Evolutionary conservation across 129 eudicot species (phyloP).

Genomic region (Chrysanthemum lavandulifolium): DNA sequence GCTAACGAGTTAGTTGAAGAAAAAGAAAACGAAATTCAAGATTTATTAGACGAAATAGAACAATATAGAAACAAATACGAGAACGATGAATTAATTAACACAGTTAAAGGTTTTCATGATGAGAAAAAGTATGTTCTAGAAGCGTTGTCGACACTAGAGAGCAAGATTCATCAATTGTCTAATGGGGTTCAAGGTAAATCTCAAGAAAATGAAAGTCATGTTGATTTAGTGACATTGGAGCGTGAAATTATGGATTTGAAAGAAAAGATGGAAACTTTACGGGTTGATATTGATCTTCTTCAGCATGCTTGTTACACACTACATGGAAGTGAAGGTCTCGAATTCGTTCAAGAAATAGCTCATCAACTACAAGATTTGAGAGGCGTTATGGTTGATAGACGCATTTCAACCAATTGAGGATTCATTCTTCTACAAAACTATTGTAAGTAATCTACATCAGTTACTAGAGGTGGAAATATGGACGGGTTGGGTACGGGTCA

Average conservation of each 20-base stretch:
- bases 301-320: constrained; percentile 52
- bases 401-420: constrained; percentile 30
- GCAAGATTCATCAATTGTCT: constrained; percentile 38
- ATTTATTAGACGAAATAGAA: constrained; percentile 65
- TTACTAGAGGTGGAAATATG: background rate
- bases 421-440: constrained; percentile 19
- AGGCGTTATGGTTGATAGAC: constrained; percentile 38
- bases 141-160: constrained; percentile 49
- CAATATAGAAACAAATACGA: constrained; percentile 38
- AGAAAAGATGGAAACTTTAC: constrained; percentile 54
- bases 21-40: constrained; percentile 74
- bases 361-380: constrained; percentile 59
- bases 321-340: constrained; percentile 50
- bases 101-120: constrained; percentile 36
- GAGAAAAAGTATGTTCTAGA: constrained; percentile 47
- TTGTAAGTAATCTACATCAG: constrained; percentile 13
- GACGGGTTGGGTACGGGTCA: background rate
- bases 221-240: constrained; percentile 30
- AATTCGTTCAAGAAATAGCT: constrained; percentile 56
- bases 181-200: constrained; percentile 28
- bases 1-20: constrained; percentile 79
- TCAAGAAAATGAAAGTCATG: constrained; percentile 24
- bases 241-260: constrained; percentile 48
- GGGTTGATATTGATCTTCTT: constrained; percentile 52
- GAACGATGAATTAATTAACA: constrained; percentile 30